Conservation (phyloP, 768 basidiomycete genomes). For the Fomitopsis serialis region DNA sequence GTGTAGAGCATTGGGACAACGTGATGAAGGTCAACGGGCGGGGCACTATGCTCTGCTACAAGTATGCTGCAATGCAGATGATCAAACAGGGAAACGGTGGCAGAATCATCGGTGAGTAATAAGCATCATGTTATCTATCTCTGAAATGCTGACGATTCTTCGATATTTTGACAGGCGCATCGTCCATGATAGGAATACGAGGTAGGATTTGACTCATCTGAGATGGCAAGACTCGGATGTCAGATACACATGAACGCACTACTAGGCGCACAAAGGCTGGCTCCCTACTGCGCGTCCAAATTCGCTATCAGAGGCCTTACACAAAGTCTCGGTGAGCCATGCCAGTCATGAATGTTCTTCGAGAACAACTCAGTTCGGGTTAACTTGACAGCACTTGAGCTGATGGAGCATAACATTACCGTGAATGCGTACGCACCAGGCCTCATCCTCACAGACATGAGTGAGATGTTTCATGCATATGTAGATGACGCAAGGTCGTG, state of each 20-base stretch:
- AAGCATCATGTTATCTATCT: background rate
- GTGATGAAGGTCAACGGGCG: slow-evolving; percentile 24
- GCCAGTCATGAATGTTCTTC: too few relatives aligned
- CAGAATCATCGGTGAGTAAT: slow-evolving; percentile 29
- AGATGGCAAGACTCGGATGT: too few relatives aligned
- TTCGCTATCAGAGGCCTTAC: slow-evolving; percentile 23
- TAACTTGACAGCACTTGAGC: slow-evolving; percentile 10
- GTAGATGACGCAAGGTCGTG: too few relatives aligned
- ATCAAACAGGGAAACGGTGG: slow-evolving; percentile 34
- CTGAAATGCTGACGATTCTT: too few relatives aligned
- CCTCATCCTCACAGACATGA: slow-evolving; percentile 15
- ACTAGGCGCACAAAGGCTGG: slow-evolving; percentile 6
- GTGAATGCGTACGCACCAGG: slow-evolving; percentile 23
- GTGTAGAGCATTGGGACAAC: too few relatives aligned
- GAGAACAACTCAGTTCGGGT: too few relatives aligned
- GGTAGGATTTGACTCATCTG: background rate
- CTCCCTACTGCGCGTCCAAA: slow-evolving; percentile 19
- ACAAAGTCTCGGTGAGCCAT: slow-evolving; percentile 11
- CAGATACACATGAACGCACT: background rate
- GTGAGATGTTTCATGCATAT: slow-evolving; percentile 1
- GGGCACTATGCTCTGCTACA: slow-evolving; percentile 32
- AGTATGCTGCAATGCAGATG: slow-evolving; percentile 35
- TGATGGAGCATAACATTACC: slow-evolving; percentile 10
- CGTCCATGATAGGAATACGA: background rate
- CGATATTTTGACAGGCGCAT: background rate